These are phyloP conservation scores for Xanthoceras sorbifolium DNA, from an alignment of 345 rosid genomes.

Conservation along the genomic window DNA sequence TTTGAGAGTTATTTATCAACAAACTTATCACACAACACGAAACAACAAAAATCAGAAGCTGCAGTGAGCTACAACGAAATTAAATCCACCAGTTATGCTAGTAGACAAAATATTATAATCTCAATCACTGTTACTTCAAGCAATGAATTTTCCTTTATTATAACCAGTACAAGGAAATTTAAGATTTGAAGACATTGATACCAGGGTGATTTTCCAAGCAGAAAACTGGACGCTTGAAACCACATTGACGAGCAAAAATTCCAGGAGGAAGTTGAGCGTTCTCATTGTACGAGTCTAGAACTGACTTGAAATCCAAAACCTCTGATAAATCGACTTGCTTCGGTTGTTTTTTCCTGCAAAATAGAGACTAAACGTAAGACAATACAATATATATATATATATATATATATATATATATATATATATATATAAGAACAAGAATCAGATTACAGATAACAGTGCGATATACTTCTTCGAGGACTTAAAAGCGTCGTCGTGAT, in stretches of 20 bases:
- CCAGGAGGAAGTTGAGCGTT: conserved; percentile 55
- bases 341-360: conserved; percentile 71
- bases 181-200: conserved; percentile 12
- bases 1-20: too few relatives aligned
- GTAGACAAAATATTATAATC: too few relatives aligned
- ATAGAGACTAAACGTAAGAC: conserved; percentile 1
- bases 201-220: conserved; percentile 74
- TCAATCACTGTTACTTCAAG: too few relatives aligned
- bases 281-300: conserved; percentile 42
- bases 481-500: conserved; percentile 59
- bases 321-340: conserved; percentile 76
- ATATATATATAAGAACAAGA: background rate
- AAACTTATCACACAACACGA: too few relatives aligned
- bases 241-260: conserved; percentile 32
- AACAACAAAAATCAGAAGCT: too few relatives aligned
- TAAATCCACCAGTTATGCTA: too few relatives aligned
- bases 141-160: background rate
- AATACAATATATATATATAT: too few relatives aligned
- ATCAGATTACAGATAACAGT: conserved; percentile 6
- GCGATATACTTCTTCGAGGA: conserved; percentile 58
- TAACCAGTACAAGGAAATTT: background rate
- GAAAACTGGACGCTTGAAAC: conserved; percentile 49
- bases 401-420: background rate
- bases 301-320: conserved; percentile 63
- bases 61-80: too few relatives aligned